These are phyloP conservation scores for Somion occarium DNA, from an alignment of 1,284 basidiomycete species.

Conservation along the genomic window DNA sequence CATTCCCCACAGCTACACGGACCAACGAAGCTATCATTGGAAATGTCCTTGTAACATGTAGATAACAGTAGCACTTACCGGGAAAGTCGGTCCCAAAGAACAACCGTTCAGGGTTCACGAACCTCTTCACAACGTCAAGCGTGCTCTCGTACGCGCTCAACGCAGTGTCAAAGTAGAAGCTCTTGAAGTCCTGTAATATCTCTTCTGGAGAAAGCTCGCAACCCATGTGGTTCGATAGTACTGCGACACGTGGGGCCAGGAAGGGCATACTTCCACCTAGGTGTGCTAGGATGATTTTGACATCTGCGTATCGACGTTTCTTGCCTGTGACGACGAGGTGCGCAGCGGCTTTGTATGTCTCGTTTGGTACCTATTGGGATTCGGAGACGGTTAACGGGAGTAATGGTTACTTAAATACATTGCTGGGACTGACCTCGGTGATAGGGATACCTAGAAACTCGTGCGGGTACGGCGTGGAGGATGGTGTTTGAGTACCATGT, in stretches of 20 bases:
- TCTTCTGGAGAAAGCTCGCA: conserved; percentile 51
- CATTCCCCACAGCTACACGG: conserved; percentile 48
- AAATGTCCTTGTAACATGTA: not conserved
- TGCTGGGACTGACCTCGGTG: conserved; percentile 43
- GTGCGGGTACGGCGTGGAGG: conserved; percentile 58
- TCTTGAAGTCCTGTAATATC: conserved; percentile 60
- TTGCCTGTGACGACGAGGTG: conserved; percentile 67
- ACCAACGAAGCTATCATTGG: not conserved
- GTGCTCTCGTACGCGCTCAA: conserved; percentile 50
- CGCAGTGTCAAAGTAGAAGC: conserved; percentile 69
- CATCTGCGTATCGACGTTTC: conserved; percentile 51
- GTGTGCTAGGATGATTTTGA: conserved; percentile 65
- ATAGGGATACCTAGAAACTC: conserved; percentile 59
- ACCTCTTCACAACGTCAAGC: conserved; percentile 43
- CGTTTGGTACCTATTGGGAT: conserved; percentile 57
- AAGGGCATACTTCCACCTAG: conserved; percentile 58
- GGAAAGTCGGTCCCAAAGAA: conserved; percentile 74
- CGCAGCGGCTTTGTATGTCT: conserved; percentile 74
- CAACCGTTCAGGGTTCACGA: conserved; percentile 41
- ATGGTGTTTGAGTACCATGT: conserved; percentile 62
- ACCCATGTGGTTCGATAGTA: conserved; percentile 63
- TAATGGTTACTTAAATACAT: not conserved
- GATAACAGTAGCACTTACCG: conserved; percentile 44
- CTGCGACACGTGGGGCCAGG: conserved; percentile 61
- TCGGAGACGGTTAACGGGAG: conserved; percentile 1